These are phyloP conservation scores for Eruca vesicaria DNA, from an alignment of 441 rosid genomes.

Conservation along the genomic window DNA sequence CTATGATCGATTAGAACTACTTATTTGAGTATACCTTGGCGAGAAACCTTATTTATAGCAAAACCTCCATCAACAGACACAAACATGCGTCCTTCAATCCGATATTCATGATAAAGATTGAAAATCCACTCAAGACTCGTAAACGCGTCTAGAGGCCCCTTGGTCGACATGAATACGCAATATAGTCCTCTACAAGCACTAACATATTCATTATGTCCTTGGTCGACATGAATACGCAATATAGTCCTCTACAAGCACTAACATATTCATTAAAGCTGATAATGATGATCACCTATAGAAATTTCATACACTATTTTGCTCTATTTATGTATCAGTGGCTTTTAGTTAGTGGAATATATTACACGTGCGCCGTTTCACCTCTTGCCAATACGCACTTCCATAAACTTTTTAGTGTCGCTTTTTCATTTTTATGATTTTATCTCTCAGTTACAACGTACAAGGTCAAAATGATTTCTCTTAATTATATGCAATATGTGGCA, in stretches of 20 bases:
- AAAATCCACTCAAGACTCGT: constrained; percentile 7
- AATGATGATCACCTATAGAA: constrained; percentile 26
- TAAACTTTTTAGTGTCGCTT: constrained; percentile 8
- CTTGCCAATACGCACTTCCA: constrained; percentile 19
- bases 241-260: constrained; percentile 30
- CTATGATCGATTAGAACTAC: background rate
- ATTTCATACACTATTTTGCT: constrained; percentile 14
- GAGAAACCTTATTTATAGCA: constrained; percentile 24
- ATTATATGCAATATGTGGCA: constrained; percentile 18
- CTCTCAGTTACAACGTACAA: background rate
- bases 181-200: constrained; percentile 26
- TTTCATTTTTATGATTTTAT: background rate
- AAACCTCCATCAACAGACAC: background rate
- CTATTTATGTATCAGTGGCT: constrained; percentile 13
- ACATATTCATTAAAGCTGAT: constrained; percentile 12
- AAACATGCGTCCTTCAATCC: constrained; percentile 1
- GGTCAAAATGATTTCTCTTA: constrained; percentile 1
- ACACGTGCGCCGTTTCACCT: constrained; percentile 20
- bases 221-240: constrained; percentile 32
- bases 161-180: constrained; percentile 32
- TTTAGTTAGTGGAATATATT: constrained; percentile 17
- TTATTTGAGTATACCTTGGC: background rate
- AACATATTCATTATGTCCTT: no score
- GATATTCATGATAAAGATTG: constrained; percentile 5
- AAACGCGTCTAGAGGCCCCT: constrained; percentile 29